Evolutionary conservation across 1,284 basidiomycete species (phyloP).

Genomic region (Leucoagaricus sp.): DNA sequence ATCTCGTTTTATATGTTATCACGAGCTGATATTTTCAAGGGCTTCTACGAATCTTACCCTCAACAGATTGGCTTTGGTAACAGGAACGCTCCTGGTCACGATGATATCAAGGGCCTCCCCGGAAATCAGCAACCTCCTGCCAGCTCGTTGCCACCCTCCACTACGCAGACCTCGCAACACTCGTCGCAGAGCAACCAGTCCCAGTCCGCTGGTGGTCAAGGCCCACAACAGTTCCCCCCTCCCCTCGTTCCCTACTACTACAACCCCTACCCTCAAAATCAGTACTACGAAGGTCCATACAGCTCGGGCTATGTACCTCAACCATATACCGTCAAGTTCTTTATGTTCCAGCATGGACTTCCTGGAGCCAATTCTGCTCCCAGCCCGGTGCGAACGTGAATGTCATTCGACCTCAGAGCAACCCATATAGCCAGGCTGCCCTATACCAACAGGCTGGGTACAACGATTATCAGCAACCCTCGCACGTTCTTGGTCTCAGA

Average conservation of each 20-base stretch:
- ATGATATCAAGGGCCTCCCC: conserved; percentile 70
- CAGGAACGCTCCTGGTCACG: conserved; percentile 65
- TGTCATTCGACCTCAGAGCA: conserved; percentile 55
- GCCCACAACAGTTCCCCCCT: conserved; percentile 61
- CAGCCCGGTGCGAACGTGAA: conserved; percentile 52
- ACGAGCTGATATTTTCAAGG: conserved; percentile 38
- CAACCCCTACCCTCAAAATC: conserved; percentile 69
- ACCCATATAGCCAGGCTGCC: conserved; percentile 58
- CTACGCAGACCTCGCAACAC: conserved; percentile 54
- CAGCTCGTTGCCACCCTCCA: conserved; percentile 51
- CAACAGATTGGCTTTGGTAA: conserved; percentile 61
- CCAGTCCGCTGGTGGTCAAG: conserved; percentile 57
- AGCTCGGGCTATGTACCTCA: conserved; percentile 71
- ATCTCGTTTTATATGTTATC: background rate
- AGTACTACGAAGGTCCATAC: conserved; percentile 74
- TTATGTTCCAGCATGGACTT: conserved; percentile 69
- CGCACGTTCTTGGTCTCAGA: conserved; percentile 39
- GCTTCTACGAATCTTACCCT: conserved; percentile 72
- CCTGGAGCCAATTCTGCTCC: conserved; percentile 64
- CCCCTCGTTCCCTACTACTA: conserved; percentile 68
- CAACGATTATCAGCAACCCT: conserved; percentile 64
- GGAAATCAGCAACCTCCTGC: conserved; percentile 53
- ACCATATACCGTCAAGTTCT: conserved; percentile 69
- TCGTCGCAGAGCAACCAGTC: conserved; percentile 50
- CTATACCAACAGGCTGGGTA: conserved; percentile 65